Evolutionary conservation across 805 yeast species (phyloP).

Genomic region (Cyberlindnera suaveolens): DNA sequence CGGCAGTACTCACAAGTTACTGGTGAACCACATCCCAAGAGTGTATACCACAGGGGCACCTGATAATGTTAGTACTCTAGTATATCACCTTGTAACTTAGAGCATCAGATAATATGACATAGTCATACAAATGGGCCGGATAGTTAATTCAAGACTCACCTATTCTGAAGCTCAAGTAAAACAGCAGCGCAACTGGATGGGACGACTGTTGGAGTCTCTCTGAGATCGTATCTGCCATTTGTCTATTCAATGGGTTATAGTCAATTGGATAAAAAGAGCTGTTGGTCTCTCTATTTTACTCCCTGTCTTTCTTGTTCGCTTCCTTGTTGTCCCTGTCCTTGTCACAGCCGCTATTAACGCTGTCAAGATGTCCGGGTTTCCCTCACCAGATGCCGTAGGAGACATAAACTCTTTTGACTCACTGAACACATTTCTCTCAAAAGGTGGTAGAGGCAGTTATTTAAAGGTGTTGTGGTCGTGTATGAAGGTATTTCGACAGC

Average conservation of each 20-base stretch:
- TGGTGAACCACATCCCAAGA: conserved; percentile 64
- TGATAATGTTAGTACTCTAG: conserved; percentile 4
- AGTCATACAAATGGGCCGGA: background rate
- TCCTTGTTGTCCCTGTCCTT: too few relatives aligned
- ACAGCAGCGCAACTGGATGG: conserved; percentile 73
- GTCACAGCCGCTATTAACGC: too few relatives aligned
- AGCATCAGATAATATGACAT: too few relatives aligned
- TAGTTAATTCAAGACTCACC: conserved; percentile 23
- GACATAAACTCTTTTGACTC: too few relatives aligned
- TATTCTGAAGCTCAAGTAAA: conserved; percentile 55
- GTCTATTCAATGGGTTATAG: too few relatives aligned
- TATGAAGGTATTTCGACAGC: conserved; percentile 1
- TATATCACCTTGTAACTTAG: too few relatives aligned
- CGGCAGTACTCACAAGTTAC: conserved; percentile 35
- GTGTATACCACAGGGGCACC: conserved; percentile 60
- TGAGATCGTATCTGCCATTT: conserved; percentile 21
- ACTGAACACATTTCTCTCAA: too few relatives aligned
- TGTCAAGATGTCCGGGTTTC: background rate
- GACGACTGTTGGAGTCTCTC: conserved; percentile 59
- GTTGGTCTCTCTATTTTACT: background rate
- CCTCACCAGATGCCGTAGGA: too few relatives aligned
- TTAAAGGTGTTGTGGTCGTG: too few relatives aligned
- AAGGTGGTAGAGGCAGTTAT: too few relatives aligned
- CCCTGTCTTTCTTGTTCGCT: background rate
- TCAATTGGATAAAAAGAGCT: too few relatives aligned